A percentile compares a stretch with the other conserved stretches of the same genome.
Evolutionary conservation across 176 grass and related monocot genomes (phyloP).

Genomic region (Carex kokanica): DNA sequence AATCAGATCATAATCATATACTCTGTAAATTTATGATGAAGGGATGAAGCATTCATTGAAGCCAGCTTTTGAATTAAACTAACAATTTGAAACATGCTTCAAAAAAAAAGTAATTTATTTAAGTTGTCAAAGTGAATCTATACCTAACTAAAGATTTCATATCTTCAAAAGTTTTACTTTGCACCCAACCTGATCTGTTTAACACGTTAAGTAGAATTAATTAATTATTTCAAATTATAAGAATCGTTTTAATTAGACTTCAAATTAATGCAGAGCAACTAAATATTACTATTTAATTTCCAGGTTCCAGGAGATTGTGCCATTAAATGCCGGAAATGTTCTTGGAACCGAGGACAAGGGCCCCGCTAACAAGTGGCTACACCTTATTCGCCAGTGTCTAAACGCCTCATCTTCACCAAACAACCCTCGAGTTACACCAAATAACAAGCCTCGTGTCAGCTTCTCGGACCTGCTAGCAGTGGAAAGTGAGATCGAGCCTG

Average conservation of each 20-base stretch:
- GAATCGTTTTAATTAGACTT: background rate
- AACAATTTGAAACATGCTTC: background rate
- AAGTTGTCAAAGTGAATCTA: background rate
- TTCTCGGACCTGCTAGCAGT: constrained; percentile 41
- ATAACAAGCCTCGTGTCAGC: constrained; percentile 22
- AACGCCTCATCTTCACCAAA: constrained; percentile 3
- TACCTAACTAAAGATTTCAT: background rate
- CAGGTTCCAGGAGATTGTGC: constrained; percentile 95
- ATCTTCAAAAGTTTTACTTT: constrained; percentile 4
- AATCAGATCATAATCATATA: background rate
- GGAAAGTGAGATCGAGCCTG: constrained; percentile 24
- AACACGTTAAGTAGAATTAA: background rate
- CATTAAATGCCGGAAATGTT: constrained; percentile 75
- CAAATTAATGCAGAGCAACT: constrained; percentile 15
- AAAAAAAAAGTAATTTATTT: background rate
- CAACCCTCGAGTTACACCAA: background rate
- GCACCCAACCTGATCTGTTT: background rate
- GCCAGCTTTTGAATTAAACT: background rate
- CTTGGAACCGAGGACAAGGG: constrained; percentile 63
- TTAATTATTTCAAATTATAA: background rate
- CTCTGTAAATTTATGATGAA: background rate
- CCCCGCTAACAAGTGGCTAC: constrained; percentile 53
- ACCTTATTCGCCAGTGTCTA: constrained; percentile 50
- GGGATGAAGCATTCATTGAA: background rate
- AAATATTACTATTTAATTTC: background rate